Evolutionary conservation across 176 grass and related monocot species (phyloP), one percentile per base, ranked within the genome.

Genomic region (Oryza officinalis): DNA sequence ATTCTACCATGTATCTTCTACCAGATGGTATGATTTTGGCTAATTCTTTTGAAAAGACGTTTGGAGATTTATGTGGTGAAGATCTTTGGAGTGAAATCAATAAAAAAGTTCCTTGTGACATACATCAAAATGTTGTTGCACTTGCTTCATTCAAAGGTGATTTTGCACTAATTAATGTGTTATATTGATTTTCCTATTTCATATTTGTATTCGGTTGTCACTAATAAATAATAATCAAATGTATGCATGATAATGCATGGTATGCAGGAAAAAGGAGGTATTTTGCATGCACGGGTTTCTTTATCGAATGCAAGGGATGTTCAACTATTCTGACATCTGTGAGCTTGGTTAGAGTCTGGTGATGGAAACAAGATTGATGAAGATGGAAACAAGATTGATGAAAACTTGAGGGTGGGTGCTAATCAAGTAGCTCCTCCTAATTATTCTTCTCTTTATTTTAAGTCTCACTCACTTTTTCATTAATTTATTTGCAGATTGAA

Each of bases 61-160:
- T 71, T 26, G 69, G 10, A 41, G 4, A 25, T 37, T 13, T 43
- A 44, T 70, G 25, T 71, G n/a, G 38, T 40, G 5, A 71, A 44
- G 69, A 71, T 15, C 4, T 44, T 10, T 71, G 22, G n/a, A 71
- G 35, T 23, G 35, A 70, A 70, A n/a, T 35, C 35, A 22, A 38
- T 41, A 22, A n/a, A 70, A 71, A 13, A 8, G n/a, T 71, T 71
- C 37, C 69, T 44, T 71, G 22, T 43, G 7, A 71, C 37, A 71
- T 71, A 23, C 25, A 37, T 43, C 69, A 6, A 71, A n/a, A 7
- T 71, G 37, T 71, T 44, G 37, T 71, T 2, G 37, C 68, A 5
- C 68, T 71, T 71, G 68, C 68, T 71, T 43, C 68, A 13, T 43
- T 71, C 68, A n/a, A 71, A 2, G 68, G 12, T 41, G 68, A 26